Evolutionary conservation across 129 eudicot genomes (phyloP).

Genomic region (Escallonia rubra): DNA sequence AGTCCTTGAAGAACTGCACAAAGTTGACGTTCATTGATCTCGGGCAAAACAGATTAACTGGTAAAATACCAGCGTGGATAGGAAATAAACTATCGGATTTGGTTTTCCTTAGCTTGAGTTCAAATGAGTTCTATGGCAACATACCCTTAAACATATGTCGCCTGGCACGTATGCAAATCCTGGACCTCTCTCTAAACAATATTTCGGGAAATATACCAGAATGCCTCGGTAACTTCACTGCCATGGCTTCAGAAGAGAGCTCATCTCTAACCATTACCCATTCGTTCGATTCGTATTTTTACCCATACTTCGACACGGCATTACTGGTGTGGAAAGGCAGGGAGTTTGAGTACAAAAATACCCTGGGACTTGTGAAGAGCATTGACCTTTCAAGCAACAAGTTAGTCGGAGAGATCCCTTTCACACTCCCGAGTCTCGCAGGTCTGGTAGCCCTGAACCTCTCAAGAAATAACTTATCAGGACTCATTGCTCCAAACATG

Average conservation of each 20-base stretch:
- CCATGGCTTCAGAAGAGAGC: slow-evolving; percentile 19
- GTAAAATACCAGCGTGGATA: slow-evolving; percentile 37
- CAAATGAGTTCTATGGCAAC: slow-evolving; percentile 28
- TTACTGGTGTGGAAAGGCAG: slow-evolving; percentile 13
- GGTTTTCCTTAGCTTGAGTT: slow-evolving; percentile 15
- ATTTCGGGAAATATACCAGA: slow-evolving; percentile 25
- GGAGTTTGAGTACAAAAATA: not conserved
- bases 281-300: not conserved
- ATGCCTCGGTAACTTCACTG: slow-evolving; percentile 20
- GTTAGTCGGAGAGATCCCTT: slow-evolving; percentile 20
- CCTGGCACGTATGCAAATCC: slow-evolving; percentile 17
- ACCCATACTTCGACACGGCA: slow-evolving; percentile 1
- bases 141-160: slow-evolving; percentile 23
- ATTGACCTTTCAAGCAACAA: slow-evolving; percentile 30
- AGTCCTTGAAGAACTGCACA: slow-evolving; percentile 19
- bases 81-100: slow-evolving; percentile 14
- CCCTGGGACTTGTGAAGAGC: slow-evolving; percentile 3
- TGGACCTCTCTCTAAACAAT: slow-evolving; percentile 21
- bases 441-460: slow-evolving; percentile 17
- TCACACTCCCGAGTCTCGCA: not conserved
- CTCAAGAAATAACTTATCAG: slow-evolving; percentile 14
- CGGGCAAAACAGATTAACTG: slow-evolving; percentile 20
- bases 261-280: not conserved
- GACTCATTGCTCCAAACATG: slow-evolving; percentile 12
- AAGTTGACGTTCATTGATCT: slow-evolving; percentile 10